Percentiles rank a stretch among this genome's conserved stretches.
These are phyloP conservation scores for Erigeron philadelphicus DNA, from an alignment of 140 eudicot species.

Conservation along the genomic window DNA sequence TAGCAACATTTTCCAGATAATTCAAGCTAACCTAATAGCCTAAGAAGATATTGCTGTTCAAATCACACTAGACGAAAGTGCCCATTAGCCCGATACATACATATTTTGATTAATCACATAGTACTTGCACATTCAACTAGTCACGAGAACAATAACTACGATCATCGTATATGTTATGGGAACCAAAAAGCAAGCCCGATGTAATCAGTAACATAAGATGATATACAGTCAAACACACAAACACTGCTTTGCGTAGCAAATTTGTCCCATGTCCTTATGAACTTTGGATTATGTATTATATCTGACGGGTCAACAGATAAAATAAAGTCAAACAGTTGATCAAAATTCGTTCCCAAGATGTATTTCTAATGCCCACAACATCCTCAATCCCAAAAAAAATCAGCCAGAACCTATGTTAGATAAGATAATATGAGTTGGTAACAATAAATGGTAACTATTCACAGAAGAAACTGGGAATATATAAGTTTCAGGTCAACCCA, in stretches of 20 bases:
- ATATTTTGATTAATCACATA: not conserved
- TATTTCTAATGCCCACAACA: not conserved
- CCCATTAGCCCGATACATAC: not conserved
- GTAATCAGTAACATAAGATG: not conserved
- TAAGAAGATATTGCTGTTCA: not conserved
- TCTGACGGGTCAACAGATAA: not conserved
- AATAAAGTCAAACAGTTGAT: not conserved
- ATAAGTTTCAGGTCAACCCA: not conserved
- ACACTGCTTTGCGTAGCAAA: not conserved
- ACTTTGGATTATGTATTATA: not conserved
- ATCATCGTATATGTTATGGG: no score
- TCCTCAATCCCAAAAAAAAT: not conserved
- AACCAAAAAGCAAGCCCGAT: no score
- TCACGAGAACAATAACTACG: not conserved
- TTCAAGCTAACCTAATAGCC: not conserved
- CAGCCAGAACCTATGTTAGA: not conserved
- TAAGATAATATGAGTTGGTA: not conserved
- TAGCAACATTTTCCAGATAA: conserved; percentile 9
- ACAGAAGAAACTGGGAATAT: no score
- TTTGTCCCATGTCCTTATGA: not conserved
- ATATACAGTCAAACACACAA: not conserved
- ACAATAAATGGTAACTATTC: no score
- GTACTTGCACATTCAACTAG: not conserved
- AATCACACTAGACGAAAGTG: not conserved
- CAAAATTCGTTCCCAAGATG: not conserved